Evolutionary conservation across 2,329 filamentous ascomycete species (phyloP), one percentile per base, ranked within the genome.

Genomic region (Alternaria atra): DNA sequence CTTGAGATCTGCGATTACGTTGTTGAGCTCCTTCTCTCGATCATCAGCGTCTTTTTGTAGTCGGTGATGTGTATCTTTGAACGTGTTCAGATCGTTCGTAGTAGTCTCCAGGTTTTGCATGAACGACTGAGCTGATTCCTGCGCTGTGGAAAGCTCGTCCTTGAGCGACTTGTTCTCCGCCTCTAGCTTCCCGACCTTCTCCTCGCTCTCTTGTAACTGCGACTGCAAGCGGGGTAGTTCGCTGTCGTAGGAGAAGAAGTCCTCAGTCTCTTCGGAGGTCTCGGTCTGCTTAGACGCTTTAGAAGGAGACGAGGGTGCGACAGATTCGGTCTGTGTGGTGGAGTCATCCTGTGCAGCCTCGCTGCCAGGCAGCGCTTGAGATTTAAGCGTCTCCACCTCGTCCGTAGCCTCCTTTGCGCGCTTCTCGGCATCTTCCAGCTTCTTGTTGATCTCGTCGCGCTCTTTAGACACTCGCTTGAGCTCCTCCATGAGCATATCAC

Each of bases 401-500:
- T 90, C 88, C 61, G 86, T 84, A 0, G 90, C 83, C 13, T 86
- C 83, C 52, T 85, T 86, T 1, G 88, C 81, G 52, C 86, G 86
- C 73, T 89, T 87, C 65, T 93, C 87, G 0, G 86, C 83, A 50
- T 90, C 87, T n/a, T 91, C 87, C 2, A 89, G 81, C 76, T 91
- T 93, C 79, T 90, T 91, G 77, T 93, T 94, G 62, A 91, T 84
- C 15, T 89, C 87, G 62, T 97, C 92, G 60, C 91, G 90, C 74
- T 98, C 94, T 4, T 86, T 86, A 0, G 93, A 91, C 0, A 98
- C 89, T 12, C 93, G 86, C 80, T 96, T 97, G 58, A 97, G 84
- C 79, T 99, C 95, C 46, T 97, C 91, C 87, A 96, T 90, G 3
- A 97, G 89, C 91, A 99, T 96, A 71, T 97, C 92, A 42, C 90